phyloP scores from a whole-genome alignment of 1,139 yeast genomes.

The Scheffersomyces segobiensis region DNA sequence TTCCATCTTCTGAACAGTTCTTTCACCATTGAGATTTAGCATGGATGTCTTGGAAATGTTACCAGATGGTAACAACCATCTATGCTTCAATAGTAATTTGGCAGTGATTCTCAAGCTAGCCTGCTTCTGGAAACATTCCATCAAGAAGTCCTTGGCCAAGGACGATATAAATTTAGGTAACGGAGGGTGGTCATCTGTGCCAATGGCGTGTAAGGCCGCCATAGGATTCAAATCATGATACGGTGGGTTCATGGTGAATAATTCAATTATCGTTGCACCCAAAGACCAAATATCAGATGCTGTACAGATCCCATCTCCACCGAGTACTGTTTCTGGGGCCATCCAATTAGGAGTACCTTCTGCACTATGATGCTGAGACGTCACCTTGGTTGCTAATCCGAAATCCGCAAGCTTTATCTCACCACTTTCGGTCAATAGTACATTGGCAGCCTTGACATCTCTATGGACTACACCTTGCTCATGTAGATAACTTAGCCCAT shows the following conservation, averaged over 20 bases:
- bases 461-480: constrained; percentile 75
- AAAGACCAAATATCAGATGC: constrained; percentile 93
- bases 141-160: constrained; percentile 60
- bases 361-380: constrained; percentile 41
- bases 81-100: constrained; percentile 53
- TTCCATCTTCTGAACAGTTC: constrained; percentile 9
- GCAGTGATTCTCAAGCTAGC: constrained; percentile 65
- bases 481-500: constrained; percentile 71
- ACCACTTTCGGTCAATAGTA: constrained; percentile 59
- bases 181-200: constrained; percentile 79
- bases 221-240: constrained; percentile 78
- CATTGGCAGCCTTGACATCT: constrained; percentile 80
- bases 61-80: constrained; percentile 51
- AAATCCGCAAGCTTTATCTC: constrained; percentile 74
- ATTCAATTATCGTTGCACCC: constrained; percentile 90
- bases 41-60: neutral
- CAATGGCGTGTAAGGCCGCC: constrained; percentile 92
- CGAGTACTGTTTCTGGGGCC: constrained; percentile 79
- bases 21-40: constrained; percentile 3
- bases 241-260: constrained; percentile 86
- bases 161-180: constrained; percentile 63
- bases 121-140: constrained; percentile 77
- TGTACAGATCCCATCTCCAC: constrained; percentile 83
- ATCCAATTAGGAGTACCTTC: constrained; percentile 85
- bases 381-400: constrained; percentile 68